Evolutionary conservation across 176 grass and related monocot species (phyloP), one percentile per base, ranked within the genome.

Genomic region (Oryza officinalis): DNA sequence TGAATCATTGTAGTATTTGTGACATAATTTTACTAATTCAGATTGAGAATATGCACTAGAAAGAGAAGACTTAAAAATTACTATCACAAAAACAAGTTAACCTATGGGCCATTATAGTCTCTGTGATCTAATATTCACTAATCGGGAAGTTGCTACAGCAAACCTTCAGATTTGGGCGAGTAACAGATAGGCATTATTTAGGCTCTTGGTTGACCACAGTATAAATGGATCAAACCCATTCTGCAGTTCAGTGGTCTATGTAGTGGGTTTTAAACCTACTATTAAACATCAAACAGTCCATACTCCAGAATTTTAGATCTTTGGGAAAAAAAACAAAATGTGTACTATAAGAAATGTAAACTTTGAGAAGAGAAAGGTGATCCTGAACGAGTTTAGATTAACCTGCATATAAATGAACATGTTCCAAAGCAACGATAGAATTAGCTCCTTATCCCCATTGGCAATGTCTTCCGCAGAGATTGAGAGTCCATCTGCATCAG

Each of bases 361-460:
- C 26, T 41, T 76, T 35, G 11, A 67, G 20, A 63, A 28, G 41
- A 72, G 57, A 50, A 71, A 50, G 31, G 45, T 8, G 37, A 83
- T 65, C 32, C 6, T 13, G 22, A 72, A 77, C 3, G 61, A 81
- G 49, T 69, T 71, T 47, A 80, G 33, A 68, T 65, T 65, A 22
- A 93, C 86, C 92, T 94, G 88, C 82, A 88, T 79, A 65, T 74
- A 71, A 52, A 83, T 65, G 81, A 94, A 94, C 10, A 86, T 41
- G 69, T 91, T 91, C 92, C 88, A 94, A 38, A 94, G 66, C 49
- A 94, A 65, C 3, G 80, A 91, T 50, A 94, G 86, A 54, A 71
- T 88, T 44, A 94, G 71, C 72, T 91, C 92, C 41, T 88, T 94
- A 81, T 94, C 88, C 26, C 88, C 92, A 88, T 79, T 38, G 26